phyloP scores from a whole-genome alignment of 768 basidiomycete genomes.

The Pulveroboletus sp. region DNA sequence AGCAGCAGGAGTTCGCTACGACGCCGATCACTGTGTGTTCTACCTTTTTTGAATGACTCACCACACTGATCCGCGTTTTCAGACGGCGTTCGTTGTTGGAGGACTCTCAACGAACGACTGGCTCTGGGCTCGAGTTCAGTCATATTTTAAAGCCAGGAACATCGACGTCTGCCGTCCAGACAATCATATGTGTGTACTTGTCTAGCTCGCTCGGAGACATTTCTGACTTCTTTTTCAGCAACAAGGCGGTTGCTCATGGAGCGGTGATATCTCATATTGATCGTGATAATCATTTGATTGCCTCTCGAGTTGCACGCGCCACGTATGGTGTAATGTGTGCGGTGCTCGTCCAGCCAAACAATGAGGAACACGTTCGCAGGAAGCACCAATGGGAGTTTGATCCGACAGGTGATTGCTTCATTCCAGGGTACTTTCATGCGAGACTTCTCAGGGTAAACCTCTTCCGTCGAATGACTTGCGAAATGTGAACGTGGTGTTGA shows the following conservation, averaged over 20 bases:
- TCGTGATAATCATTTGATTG: not conserved
- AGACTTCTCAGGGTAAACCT: constrained; percentile 5
- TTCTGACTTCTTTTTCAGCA: constrained; percentile 1
- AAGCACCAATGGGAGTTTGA: constrained; percentile 8
- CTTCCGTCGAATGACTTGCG: not conserved
- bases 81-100: constrained; percentile 15
- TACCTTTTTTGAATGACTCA: not conserved
- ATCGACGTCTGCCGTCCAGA: constrained; percentile 4
- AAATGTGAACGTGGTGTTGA: not conserved
- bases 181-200: constrained; percentile 2
- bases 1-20: not conserved
- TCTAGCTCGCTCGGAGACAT: not conserved
- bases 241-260: constrained; percentile 7
- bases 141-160: constrained; percentile 3
- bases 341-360: not conserved
- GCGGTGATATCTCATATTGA: constrained; percentile 8
- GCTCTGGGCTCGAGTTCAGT: not conserved
- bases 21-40: not conserved
- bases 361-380: constrained; percentile 7
- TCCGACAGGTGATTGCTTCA: constrained; percentile 1
- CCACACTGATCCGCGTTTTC: not conserved
- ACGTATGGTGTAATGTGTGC: constrained; percentile 7
- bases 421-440: constrained; percentile 13
- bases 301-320: not conserved
- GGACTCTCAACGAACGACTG: constrained; percentile 1